A percentile compares a stretch with the other conserved stretches of the same genome.
phyloP scores from a whole-genome alignment of 129 eudicot genomes.

The Cynara cardunculus region DNA sequence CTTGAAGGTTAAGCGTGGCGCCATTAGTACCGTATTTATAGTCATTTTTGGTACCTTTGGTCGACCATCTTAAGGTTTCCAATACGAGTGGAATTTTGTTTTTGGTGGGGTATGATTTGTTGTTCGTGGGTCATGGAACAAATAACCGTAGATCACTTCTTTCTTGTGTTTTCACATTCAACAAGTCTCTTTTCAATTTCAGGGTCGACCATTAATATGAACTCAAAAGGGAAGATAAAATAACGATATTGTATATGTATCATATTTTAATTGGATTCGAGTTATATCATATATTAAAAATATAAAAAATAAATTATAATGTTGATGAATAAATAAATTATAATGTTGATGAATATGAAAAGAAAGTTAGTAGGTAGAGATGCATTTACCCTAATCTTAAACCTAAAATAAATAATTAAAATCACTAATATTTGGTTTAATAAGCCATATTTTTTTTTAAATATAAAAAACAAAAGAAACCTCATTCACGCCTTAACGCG shows the following conservation, averaged over 20 bases:
- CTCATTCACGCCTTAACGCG: too few relatives aligned
- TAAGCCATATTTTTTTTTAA: too few relatives aligned
- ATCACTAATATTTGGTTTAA: too few relatives aligned
- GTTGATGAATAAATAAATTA: too few relatives aligned
- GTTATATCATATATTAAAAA: too few relatives aligned
- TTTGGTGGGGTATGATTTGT: background rate
- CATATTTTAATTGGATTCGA: too few relatives aligned
- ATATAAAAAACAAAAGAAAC: too few relatives aligned
- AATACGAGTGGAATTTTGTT: slow-evolving; percentile 1
- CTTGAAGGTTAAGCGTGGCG: slow-evolving; percentile 42
- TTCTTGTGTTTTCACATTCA: background rate
- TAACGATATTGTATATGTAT: background rate
- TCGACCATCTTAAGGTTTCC: background rate
- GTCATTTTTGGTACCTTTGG: slow-evolving; percentile 6
- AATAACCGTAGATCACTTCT: background rate
- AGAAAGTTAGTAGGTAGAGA: too few relatives aligned
- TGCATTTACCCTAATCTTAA: too few relatives aligned
- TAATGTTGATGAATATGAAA: too few relatives aligned
- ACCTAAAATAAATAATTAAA: too few relatives aligned
- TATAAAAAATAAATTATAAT: too few relatives aligned
- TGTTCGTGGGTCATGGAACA: background rate
- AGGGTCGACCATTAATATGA: slow-evolving; percentile 20
- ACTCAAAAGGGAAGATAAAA: background rate
- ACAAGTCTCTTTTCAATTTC: background rate
- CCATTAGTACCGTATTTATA: slow-evolving; percentile 39